Conservation (phyloP, 352 stramenopile genomes). For the Phytophthora pluvialis region DNA sequence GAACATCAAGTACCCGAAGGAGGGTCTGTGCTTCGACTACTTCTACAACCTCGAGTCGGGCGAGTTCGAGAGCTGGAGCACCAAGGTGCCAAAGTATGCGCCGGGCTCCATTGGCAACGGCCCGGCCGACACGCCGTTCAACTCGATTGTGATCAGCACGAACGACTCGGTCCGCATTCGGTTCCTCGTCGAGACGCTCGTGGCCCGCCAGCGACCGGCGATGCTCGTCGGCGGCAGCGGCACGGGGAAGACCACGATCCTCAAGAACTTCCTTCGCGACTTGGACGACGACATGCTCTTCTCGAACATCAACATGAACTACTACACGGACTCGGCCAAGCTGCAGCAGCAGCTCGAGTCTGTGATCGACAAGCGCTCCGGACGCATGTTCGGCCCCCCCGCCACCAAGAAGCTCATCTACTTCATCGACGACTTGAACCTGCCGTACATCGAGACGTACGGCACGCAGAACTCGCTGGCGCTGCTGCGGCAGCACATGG, state of each 20-base stretch:
- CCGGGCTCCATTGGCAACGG: slow-evolving; percentile 93
- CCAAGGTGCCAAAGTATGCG: slow-evolving; percentile 92
- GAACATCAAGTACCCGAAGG: slow-evolving; percentile 94
- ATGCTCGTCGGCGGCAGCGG: slow-evolving; percentile 96
- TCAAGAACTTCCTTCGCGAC: slow-evolving; percentile 95
- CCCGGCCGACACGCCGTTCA: slow-evolving; percentile 95
- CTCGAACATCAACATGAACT: slow-evolving; percentile 98
- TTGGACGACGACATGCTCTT: slow-evolving; percentile 95
- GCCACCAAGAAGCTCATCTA: slow-evolving; percentile 96
- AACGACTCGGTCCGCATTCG: slow-evolving; percentile 96
- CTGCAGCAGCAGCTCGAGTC: slow-evolving; percentile 96
- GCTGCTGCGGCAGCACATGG: slow-evolving; percentile 96
- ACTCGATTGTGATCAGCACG: slow-evolving; percentile 96
- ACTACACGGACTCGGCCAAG: slow-evolving; percentile 96
- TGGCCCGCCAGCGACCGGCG: slow-evolving; percentile 92
- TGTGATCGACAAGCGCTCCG: slow-evolving; percentile 97
- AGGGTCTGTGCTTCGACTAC: slow-evolving; percentile 97
- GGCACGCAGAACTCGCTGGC: slow-evolving; percentile 96
- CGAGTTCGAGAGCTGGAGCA: slow-evolving; percentile 94
- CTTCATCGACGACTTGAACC: slow-evolving; percentile 97
- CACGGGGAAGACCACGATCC: slow-evolving; percentile 97
- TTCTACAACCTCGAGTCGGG: slow-evolving; percentile 95
- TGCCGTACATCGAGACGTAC: slow-evolving; percentile 97
- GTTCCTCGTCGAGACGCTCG: slow-evolving; percentile 95
- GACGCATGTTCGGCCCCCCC: slow-evolving; percentile 94